Base-by-base conservation (phyloP, 2,329 filamentous ascomycete species). In the Penicillium sp. region DNA sequence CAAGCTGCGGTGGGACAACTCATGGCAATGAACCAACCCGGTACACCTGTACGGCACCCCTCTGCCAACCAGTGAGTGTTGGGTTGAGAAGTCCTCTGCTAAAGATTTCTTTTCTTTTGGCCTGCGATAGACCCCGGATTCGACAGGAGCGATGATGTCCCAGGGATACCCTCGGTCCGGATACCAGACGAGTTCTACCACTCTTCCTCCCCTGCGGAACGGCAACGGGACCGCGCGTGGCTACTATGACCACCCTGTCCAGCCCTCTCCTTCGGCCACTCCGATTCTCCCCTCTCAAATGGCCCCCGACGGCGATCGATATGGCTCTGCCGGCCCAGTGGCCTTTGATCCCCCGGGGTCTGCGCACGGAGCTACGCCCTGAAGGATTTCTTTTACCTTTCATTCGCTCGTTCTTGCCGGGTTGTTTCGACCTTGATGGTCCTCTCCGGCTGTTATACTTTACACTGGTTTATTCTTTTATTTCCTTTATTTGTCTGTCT, bases 1-100 rank as follows among this genome's bases (percentile, higher is more conserved):
- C 69, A 72, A 55, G 69, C 69, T 18, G 61, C 68, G 10, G 69
- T 72, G 64, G 68, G 70, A 55, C 65, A 68, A 41, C 42, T 72
- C 42, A 68, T 68, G 53, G 63, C 67, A 54, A 68, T 70, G 61
- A 71, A 70, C 50, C 67, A 65, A 54, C 66, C 68, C 54, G 66
- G 67, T 43, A 71, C 69, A 53, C 69, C 69, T 66, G 68, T 72
- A 71, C 63, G 68, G 57, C 61, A 63, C 59, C 57, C 59, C 56
- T 59, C 56, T 54, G 51, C 58, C 48, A 61, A 54, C 53, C 57
- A 57, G 56, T 65, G 58, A 61, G 51, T 48, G 48, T 46, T 53
- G 38, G 53, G 48, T 47, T 22, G 46, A 56, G 50, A 56, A 59
- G 42, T 60, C 52, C 46, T 48, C 54, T 59, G 58, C 65, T 68